These are phyloP conservation scores for Fusarium tjaetaba DNA, from an alignment of 2,329 filamentous ascomycete species.

Conservation along the genomic window DNA sequence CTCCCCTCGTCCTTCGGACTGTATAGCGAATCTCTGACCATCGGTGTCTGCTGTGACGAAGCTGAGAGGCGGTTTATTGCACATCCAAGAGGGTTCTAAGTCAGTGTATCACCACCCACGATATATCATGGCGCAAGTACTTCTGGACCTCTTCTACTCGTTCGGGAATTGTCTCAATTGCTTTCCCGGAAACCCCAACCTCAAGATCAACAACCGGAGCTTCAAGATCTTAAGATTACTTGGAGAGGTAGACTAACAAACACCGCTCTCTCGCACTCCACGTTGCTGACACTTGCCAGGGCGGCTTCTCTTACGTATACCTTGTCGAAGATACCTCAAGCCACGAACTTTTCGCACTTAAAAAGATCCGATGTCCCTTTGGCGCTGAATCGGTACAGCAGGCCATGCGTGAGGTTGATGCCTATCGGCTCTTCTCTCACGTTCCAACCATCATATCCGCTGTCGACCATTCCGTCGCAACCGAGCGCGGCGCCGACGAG, in stretches of 20 bases:
- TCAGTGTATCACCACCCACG: neutral
- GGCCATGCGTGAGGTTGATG: constrained; percentile 96
- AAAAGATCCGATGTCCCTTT: constrained; percentile 99
- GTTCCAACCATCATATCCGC: constrained; percentile 87
- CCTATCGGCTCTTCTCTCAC: constrained; percentile 88
- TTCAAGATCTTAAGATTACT: constrained; percentile 96
- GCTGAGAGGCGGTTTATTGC: neutral
- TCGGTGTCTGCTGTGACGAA: neutral
- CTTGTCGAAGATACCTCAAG: constrained; percentile 91
- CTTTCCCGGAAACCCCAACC: constrained; percentile 91
- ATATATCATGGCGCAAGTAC: constrained; percentile 77
- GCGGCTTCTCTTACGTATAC: constrained; percentile 99
- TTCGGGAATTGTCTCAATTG: constrained; percentile 96
- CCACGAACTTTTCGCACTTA: constrained; percentile 89
- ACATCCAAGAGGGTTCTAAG: neutral
- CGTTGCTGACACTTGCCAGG: constrained; percentile 58
- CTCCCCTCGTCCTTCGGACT: neutral
- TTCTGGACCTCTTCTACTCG: constrained; percentile 90
- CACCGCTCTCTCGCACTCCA: neutral
- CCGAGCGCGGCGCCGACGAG: constrained; percentile 72
- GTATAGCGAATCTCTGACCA: neutral
- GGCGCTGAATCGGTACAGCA: constrained; percentile 94
- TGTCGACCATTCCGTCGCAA: constrained; percentile 83
- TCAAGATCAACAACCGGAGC: constrained; percentile 93
- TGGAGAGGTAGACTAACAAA: constrained; percentile 74